A percentile compares a stretch with the other conserved stretches of the same genome.
Evolutionary conservation across 441 rosid genomes (phyloP).

Genomic region (Capsella rubella): DNA sequence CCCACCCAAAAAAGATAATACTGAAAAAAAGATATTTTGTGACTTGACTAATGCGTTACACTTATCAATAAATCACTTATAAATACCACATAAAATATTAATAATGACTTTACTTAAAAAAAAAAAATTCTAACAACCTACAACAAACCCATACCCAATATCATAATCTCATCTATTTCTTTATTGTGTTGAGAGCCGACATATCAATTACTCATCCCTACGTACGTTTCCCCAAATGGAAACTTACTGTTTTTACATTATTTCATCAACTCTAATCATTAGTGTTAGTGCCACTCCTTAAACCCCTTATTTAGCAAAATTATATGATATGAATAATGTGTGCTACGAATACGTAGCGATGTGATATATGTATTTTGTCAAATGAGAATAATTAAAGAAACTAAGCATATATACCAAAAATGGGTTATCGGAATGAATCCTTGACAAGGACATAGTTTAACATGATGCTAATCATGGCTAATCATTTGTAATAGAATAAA

Average conservation of each 20-base stretch:
- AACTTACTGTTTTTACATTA: slow-evolving; percentile 23
- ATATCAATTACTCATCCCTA: slow-evolving; percentile 35
- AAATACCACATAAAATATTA: background rate
- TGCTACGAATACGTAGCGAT: background rate
- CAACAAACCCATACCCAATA: slow-evolving; percentile 38
- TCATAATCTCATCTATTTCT: slow-evolving; percentile 31
- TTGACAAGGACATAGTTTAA: slow-evolving; percentile 12
- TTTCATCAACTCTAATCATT: slow-evolving; percentile 42
- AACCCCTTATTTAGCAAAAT: slow-evolving; percentile 7
- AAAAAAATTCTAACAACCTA: slow-evolving; percentile 25
- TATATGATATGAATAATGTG: slow-evolving; percentile 16
- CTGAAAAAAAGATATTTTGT: slow-evolving; percentile 26
- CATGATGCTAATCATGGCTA: slow-evolving; percentile 2
- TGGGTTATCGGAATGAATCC: slow-evolving; percentile 33
- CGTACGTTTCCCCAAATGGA: slow-evolving; percentile 44
- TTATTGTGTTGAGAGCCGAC: slow-evolving; percentile 32
- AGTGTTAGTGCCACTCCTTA: slow-evolving; percentile 35
- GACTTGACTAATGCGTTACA: slow-evolving; percentile 33
- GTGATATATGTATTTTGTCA: slow-evolving; percentile 28
- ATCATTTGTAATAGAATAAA: slow-evolving; percentile 17
- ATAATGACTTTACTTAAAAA: slow-evolving; percentile 20
- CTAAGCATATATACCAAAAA: slow-evolving; percentile 38
- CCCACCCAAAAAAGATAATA: slow-evolving; percentile 35
- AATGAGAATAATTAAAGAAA: slow-evolving; percentile 20
- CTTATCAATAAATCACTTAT: background rate